Evolutionary conservation across 1,139 yeast species (phyloP).

Genomic region (Nakaseomyces kungkrabaensis): DNA sequence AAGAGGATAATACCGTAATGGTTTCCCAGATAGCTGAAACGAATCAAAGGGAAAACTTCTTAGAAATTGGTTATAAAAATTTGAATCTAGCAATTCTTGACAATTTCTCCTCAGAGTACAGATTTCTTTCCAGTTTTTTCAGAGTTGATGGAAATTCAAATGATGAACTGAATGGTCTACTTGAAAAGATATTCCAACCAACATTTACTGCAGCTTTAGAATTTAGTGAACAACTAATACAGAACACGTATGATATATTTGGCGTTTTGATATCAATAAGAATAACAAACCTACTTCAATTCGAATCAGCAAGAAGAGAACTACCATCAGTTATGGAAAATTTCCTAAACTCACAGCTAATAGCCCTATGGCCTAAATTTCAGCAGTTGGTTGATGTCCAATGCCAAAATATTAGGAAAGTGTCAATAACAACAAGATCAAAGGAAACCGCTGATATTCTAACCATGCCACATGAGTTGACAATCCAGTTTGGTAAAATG

Average conservation of each 20-base stretch:
- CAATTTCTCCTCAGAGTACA: conserved; percentile 68
- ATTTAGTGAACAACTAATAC: conserved; percentile 41
- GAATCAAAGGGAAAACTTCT: conserved; percentile 53
- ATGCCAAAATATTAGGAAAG: conserved; percentile 53
- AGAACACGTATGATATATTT: conserved; percentile 57
- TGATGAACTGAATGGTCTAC: conserved; percentile 36
- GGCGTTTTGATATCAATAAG: conserved; percentile 75
- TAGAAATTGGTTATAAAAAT: conserved; percentile 66
- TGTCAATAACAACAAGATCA: conserved; percentile 22
- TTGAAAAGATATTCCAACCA: conserved; percentile 40
- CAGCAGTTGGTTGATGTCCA: conserved; percentile 68
- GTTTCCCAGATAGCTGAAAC: conserved; percentile 82
- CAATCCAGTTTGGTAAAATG: conserved; percentile 72
- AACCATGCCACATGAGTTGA: conserved; percentile 51
- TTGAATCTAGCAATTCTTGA: conserved; percentile 67
- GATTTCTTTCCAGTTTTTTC: conserved; percentile 66
- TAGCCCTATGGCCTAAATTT: conserved; percentile 76
- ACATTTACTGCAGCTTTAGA: conserved; percentile 45
- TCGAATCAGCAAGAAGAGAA: conserved; percentile 50
- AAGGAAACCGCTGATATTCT: conserved; percentile 25
- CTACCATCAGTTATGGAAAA: conserved; percentile 62
- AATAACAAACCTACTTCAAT: conserved; percentile 53
- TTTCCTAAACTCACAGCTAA: conserved; percentile 56
- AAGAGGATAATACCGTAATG: conserved; percentile 54
- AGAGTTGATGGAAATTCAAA: conserved; percentile 31